These are phyloP conservation scores for Yarrowia divulgata DNA, from an alignment of 805 yeast species.

Conservation along the genomic window DNA sequence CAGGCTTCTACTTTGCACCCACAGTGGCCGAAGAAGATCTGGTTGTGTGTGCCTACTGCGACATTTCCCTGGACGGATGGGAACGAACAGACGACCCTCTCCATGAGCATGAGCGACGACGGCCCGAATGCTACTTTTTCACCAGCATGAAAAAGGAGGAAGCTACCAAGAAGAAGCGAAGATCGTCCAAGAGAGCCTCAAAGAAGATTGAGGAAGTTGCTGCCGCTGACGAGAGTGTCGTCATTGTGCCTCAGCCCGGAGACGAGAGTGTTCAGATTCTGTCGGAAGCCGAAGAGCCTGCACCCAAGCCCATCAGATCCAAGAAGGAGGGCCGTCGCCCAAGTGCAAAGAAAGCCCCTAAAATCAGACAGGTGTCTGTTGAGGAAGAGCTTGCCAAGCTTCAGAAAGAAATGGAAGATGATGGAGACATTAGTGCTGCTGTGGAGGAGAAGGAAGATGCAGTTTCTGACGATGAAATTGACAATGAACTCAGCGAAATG, in stretches of 20 bases:
- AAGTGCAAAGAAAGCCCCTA: neutral
- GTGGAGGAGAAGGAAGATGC: conserved; percentile 10
- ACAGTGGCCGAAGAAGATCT: conserved; percentile 57
- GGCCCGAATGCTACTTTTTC: conserved; percentile 56
- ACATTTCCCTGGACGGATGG: conserved; percentile 74
- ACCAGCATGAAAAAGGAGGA: conserved; percentile 35
- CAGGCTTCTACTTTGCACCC: conserved; percentile 72
- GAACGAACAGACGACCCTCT: conserved; percentile 68
- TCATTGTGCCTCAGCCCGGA: neutral
- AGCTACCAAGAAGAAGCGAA: conserved; percentile 15
- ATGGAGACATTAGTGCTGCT: neutral
- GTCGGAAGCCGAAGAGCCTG: conserved; percentile 5
- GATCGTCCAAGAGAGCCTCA: conserved; percentile 12
- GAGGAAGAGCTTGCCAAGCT: conserved; percentile 29
- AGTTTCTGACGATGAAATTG: conserved; percentile 8
- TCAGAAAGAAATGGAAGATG: conserved; percentile 34
- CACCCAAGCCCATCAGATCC: conserved; percentile 15
- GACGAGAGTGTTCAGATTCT: neutral
- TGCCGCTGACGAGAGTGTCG: neutral
- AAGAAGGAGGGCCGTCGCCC: conserved; percentile 18
- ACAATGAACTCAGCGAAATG: conserved; percentile 33
- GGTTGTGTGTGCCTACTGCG: conserved; percentile 71
- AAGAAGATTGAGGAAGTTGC: neutral
- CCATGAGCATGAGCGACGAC: conserved; percentile 60
- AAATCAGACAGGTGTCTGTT: conserved; percentile 19